Percentiles rank a stretch among this genome's conserved stretches.
Evolutionary conservation across 1,284 basidiomycete genomes (phyloP).

Genomic region (Boletus hoseneyae): DNA sequence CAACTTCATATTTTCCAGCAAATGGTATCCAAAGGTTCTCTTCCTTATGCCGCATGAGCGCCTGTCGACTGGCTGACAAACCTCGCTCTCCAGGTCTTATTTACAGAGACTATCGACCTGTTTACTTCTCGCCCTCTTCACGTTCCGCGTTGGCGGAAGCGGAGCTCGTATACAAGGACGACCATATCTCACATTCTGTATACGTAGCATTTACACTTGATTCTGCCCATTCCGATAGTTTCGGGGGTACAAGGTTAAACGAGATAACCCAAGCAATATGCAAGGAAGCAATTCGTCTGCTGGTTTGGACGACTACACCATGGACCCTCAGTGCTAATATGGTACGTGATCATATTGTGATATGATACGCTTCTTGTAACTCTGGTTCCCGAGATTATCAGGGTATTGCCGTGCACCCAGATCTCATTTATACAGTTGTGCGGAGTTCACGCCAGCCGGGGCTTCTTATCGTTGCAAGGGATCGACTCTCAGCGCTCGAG

Average conservation of each 20-base stretch:
- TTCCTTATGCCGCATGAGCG: not conserved
- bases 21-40: constrained; percentile 83
- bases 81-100: constrained; percentile 58
- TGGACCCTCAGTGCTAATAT: constrained; percentile 98
- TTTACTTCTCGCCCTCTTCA: constrained; percentile 95
- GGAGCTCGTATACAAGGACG: constrained; percentile 88
- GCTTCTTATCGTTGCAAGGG: constrained; percentile 66
- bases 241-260: constrained; percentile 13
- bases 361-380: not conserved
- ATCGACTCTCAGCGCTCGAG: constrained; percentile 56
- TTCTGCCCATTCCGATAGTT: constrained; percentile 4
- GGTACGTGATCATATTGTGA: constrained; percentile 43
- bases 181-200: constrained; percentile 84
- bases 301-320: constrained; percentile 99
- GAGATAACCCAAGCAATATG: constrained; percentile 23
- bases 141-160: constrained; percentile 94
- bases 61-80: not conserved
- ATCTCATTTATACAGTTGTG: constrained; percentile 71
- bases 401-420: constrained; percentile 83
- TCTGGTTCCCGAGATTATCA: constrained; percentile 30
- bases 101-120: constrained; percentile 84
- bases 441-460: constrained; percentile 33
- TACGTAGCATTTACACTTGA: constrained; percentile 79
- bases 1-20: constrained; percentile 85
- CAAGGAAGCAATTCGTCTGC: constrained; percentile 44